A percentile compares a stretch with the other conserved stretches of the same genome.
phyloP scores from a whole-genome alignment of 2,329 filamentous ascomycete genomes.

The Coleophoma crateriformis region DNA sequence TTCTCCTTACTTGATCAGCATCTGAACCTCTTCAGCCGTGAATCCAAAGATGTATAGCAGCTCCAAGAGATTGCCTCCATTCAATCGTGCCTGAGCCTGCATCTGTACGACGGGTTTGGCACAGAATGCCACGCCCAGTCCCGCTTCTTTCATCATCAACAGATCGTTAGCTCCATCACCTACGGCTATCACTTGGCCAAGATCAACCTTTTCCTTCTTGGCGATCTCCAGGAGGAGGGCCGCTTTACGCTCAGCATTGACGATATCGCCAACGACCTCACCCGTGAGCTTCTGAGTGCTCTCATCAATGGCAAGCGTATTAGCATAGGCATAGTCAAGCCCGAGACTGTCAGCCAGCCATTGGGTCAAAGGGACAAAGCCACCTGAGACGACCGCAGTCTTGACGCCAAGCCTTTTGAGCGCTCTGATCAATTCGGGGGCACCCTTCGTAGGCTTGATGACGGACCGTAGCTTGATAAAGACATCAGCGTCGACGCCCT shows the following conservation, averaged over 20 bases:
- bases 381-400: constrained; percentile 86
- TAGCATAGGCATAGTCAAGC: constrained; percentile 84
- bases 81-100: constrained; percentile 67
- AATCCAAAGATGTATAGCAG: constrained; percentile 72
- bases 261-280: constrained; percentile 65
- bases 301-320: constrained; percentile 66
- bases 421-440: constrained; percentile 65
- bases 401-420: constrained; percentile 77
- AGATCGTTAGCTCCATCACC: constrained; percentile 82
- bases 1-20: constrained; percentile 31
- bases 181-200: constrained; percentile 66
- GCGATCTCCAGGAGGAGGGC: constrained; percentile 69
- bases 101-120: constrained; percentile 79
- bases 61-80: constrained; percentile 65
- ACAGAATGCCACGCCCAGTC: constrained; percentile 76
- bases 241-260: constrained; percentile 71
- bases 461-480: constrained; percentile 71
- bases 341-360: constrained; percentile 80
- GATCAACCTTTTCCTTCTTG: constrained; percentile 55
- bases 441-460: constrained; percentile 78
- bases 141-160: constrained; percentile 71
- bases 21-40: constrained; percentile 55
- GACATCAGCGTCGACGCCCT: constrained; percentile 71
- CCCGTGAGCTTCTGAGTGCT: constrained; percentile 57
- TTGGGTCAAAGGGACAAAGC: constrained; percentile 81